Evolutionary conservation across 805 yeast species (phyloP), one percentile per base, ranked within the genome.

Genomic region (Kluyveromyces wickerhamii): DNA sequence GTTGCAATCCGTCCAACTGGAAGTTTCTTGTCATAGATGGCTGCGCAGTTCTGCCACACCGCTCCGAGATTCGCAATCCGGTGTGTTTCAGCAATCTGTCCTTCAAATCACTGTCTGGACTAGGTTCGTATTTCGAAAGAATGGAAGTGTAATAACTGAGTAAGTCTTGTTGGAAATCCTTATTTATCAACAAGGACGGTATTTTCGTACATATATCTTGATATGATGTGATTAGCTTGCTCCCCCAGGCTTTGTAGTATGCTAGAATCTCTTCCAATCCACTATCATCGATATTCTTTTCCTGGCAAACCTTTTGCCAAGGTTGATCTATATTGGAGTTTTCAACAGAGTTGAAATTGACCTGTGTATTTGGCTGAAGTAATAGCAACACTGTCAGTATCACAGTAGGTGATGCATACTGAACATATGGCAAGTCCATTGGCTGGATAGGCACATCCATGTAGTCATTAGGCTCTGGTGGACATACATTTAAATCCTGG

Each of bases 1-100:
- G 46, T 0, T 46, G 41, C 16, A 70, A 49, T 4, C 59, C 57
- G 0, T 63, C 60, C 2, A 84, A 54, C 7, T 60, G 56, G 21
- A 89, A 75, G 27, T 64, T 67, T 30, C 97, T 63, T 2, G 67
- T 60, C 45, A 80, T 69, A 15, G 77, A 73, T 0, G 96, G 94
- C 35, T 74, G 77, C 0, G 95, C 92, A 0, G 88, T 74, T 29
- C 94, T 63, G 3, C 96, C 96, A 46, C 94, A 81, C 40, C 77
- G 76, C 43, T 85, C 92, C 0, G 94, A 72, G 17, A 89, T 66
- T 27, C 95, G 56, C 15, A 65, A 47, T 12, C 94, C 71, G 0
- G 92, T 77, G 34, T 66, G 56, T 20, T 72, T 66, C 41, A 74
- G 57, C 9, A 88, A 63, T 3, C 42, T 41, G 9, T 64, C 68